Base-by-base conservation (phyloP, 148 eudicot genomes). In the Hydrangea macrophylla region DNA sequence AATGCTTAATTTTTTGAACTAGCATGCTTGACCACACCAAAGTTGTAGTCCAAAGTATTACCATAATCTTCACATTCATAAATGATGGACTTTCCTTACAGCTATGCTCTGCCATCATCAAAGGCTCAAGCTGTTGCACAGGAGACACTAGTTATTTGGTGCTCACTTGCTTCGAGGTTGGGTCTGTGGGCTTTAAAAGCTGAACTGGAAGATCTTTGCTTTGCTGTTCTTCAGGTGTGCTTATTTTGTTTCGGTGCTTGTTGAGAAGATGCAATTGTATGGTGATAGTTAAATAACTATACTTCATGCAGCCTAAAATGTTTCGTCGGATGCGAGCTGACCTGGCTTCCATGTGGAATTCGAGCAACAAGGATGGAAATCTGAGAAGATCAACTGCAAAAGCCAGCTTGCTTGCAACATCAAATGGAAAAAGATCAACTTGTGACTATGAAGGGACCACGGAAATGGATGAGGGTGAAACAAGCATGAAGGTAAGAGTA, bases 101-200 rank as follows among this genome's bases (percentile, higher is more conserved):
- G 98, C 62, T 90, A 92, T 80, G 98, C 98, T 75, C 77, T 92
- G 72, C 96, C 93, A 68, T 69, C 83, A 48, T 74, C 86, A 57
- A 92, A 92, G 81, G 96, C 98, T 77, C 83, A 80, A 81, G 92
- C 98, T 78, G 92, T 92, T 65, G 96, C 98, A 57, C 77, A 86
- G 75, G 98, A 92, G 76, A 90, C 98, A 63, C 72, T 92, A 78
- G 89, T 82, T 78, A 84, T 92, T 68, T 92, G 98, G 98, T 92
- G 98, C 74, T 92, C 98, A 37, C 96, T 92, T 75, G 96, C 98
- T 79, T 92, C 96, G 17, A 83, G 98, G 71, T 73, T 92, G 79
- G 98, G 98, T 70, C 80, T 92, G 10, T 92, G 98, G 98, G 93
- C 98, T 69, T 81, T 92, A 65, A 92, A 90, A 80, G 93, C 98